These are phyloP conservation scores for Penicillium atrosanguineum DNA, from an alignment of 495 filamentous ascomycete species.

Conservation along the genomic window DNA sequence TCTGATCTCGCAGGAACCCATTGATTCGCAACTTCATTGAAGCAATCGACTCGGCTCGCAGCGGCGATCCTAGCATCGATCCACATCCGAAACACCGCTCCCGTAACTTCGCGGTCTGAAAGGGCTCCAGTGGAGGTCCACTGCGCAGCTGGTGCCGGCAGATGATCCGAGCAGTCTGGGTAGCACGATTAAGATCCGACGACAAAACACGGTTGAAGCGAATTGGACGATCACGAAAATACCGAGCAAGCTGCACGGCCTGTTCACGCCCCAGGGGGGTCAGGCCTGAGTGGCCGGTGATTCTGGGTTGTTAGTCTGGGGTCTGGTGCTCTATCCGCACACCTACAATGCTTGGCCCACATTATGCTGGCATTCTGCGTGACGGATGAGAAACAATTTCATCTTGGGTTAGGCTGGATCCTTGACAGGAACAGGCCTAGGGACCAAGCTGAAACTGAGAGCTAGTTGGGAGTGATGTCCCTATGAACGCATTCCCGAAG, in stretches of 20 bases:
- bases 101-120: conserved; percentile 12
- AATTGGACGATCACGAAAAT: conserved; percentile 30
- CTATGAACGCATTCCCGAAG: conserved; percentile 4
- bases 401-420: conserved; percentile 33
- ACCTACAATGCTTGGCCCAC: conserved; percentile 70
- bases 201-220: conserved; percentile 64
- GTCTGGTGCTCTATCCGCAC: conserved; percentile 1
- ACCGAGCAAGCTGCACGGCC: conserved; percentile 54
- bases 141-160: conserved; percentile 46
- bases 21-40: conserved; percentile 62
- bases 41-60: conserved; percentile 37
- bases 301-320: conserved; percentile 42
- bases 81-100: conserved; percentile 22
- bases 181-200: conserved; percentile 70
- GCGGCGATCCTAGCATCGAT: not conserved
- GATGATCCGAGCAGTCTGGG: conserved; percentile 65
- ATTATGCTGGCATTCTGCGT: conserved; percentile 87
- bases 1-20: conserved; percentile 58
- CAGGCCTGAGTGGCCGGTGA: conserved; percentile 69
- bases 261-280: conserved; percentile 77
- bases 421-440: conserved; percentile 1
- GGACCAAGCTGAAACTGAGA: not conserved
- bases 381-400: conserved; percentile 73
- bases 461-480: conserved; percentile 4
- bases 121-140: conserved; percentile 4